Evolutionary conservation across 1,284 basidiomycete genomes (phyloP), one percentile per base, ranked within the genome.

Genomic region (Puccinia novopanici): DNA sequence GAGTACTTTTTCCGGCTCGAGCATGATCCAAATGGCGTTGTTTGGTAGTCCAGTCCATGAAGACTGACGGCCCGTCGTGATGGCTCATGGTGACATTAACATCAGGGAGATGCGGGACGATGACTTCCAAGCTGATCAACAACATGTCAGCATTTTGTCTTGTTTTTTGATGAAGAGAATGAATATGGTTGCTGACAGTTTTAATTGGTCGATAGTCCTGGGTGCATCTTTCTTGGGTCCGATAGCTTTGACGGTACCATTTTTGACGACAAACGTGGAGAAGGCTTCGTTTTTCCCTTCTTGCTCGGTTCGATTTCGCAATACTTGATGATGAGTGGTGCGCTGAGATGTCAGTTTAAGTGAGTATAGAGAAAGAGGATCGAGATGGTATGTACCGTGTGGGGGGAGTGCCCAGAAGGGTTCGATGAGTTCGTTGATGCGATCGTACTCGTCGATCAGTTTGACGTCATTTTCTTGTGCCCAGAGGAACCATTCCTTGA

Each of bases 401-500:
- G 76, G 76, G 34, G 76, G 76, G n/a, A 79, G 48, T 30, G 76
- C 76, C 76, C 76, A 79, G 70, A 79, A 79, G 45, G 76, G 76
- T 63, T 79, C 67, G 37, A 79, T 72, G 22, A 70, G 52, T 52
- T 79, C 68, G 59, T 79, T 72, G 10, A 79, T 40, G 10, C 76
- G 52, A 79, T 79, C 76, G 59, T 34, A 79, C 45, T 79, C 76
- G 59, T 79, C 76, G 34, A 79, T 57, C 15, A 79, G 42, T 13
- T 50, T 48, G n/a, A 79, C 68, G 1, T 72, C 19, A 34, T 79
- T 79, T n/a, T 59, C 17, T 10, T 22, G 15, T 10, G 67, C 45
- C 76, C 76, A 79, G 2, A 37, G 5, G 30, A 42, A 88, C 85
- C 85, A 85, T 45, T 84, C 71, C 65, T 88, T 86, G 77, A 88